Evolutionary conservation across 176 grass and related monocot species (phyloP).

Genomic region (Tillandsia fasciculata): DNA sequence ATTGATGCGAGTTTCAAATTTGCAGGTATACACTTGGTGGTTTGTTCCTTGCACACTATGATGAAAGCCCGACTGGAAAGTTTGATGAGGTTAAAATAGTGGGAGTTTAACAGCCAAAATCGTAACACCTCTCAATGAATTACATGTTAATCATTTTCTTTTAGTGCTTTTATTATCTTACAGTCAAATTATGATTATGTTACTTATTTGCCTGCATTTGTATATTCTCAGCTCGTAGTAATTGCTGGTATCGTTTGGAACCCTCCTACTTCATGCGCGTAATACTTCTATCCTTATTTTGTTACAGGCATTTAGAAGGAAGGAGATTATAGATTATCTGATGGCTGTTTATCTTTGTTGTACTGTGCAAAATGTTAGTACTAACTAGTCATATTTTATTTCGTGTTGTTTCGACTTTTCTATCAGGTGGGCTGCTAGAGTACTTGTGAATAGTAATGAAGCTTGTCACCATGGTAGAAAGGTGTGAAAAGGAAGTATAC

Average conservation of each 20-base stretch:
- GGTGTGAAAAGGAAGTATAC: constrained; percentile 23
- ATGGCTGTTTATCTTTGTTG: constrained; percentile 5
- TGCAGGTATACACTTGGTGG: constrained; percentile 74
- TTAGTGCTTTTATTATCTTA: background rate
- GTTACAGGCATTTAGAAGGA: background rate
- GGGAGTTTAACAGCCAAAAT: background rate
- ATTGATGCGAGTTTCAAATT: constrained; percentile 4
- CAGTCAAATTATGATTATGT: constrained; percentile 1
- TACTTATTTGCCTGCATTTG: constrained; percentile 1
- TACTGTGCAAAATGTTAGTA: constrained; percentile 10
- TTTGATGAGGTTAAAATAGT: constrained; percentile 64
- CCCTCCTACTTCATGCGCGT: constrained; percentile 93
- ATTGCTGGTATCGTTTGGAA: constrained; percentile 97
- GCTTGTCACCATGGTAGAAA: constrained; percentile 78
- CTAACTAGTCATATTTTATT: background rate
- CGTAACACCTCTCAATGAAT: background rate
- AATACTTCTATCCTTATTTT: constrained; percentile 15
- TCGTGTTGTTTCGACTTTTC: constrained; percentile 3
- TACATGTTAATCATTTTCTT: background rate
- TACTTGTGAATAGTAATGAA: constrained; percentile 63
- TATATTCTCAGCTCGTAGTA: constrained; percentile 64
- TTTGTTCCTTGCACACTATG: constrained; percentile 89
- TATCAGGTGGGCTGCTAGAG: constrained; percentile 82
- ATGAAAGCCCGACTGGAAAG: constrained; percentile 82
- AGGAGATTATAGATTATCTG: constrained; percentile 2